Base-by-base conservation (phyloP, 1,284 basidiomycete species). In the Ganoderma resinaceum region DNA sequence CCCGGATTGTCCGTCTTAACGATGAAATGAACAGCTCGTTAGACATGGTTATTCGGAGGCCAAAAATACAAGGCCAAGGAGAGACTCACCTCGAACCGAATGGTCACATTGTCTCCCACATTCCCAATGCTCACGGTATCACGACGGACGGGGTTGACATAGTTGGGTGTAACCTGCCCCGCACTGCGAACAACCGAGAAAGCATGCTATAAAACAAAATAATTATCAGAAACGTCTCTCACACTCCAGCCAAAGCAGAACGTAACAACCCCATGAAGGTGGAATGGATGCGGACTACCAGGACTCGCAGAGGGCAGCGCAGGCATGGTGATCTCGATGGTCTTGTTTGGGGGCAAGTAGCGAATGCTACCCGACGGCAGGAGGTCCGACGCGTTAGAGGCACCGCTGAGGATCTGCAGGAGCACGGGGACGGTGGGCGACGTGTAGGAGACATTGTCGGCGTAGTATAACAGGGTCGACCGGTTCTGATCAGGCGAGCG, bases 241-340 rank as follows among this genome's bases (percentile, higher is more conserved):
- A 52, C 18, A 46, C 7, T 5, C 18, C 4, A 23, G 18, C 33
- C 4, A 23, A 35, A 4, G 26, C 49, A 29, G 26, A n/a, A n/a
- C n/a, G n/a, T n/a, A n/a, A n/a, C n/a, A n/a, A 82, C 80, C 29
- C 82, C 82, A 67, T 83, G 82, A 37, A 83, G 68, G 74, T 83
- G 82, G 69, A 83, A 76, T 2, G 82, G 82, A 65, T 83, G 82
- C 75, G 75, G 74, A 20, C 75, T 76, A 40, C 78, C 78, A 16
- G n/a, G 31, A n/a, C 71, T 70, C 14, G 59, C 66, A 23, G 68
- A 67, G 7, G 69, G 72, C 12, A 70, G 65, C 0, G 74, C 79
- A 18, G 80, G 78, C 43, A 83, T 73, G 0, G 76, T 75, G 20
- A 83, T 55, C 67, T 84, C 80, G 26, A 83, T 79, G 9, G 76